These are phyloP conservation scores for Diospyros lotus DNA, from an alignment of 148 eudicot species.

Conservation along the genomic window DNA sequence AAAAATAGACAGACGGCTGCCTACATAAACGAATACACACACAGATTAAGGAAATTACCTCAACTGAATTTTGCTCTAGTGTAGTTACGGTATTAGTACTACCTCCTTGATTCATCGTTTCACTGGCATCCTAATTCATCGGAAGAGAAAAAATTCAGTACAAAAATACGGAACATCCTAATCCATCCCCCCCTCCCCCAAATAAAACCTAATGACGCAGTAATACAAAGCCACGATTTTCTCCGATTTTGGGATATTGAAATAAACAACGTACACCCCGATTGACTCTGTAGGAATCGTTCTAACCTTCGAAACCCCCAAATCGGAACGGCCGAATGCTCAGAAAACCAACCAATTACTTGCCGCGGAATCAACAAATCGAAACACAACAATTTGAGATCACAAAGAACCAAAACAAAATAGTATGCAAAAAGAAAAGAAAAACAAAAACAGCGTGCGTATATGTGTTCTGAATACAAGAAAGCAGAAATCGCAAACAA, in stretches of 20 bases:
- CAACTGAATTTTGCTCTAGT: slow-evolving; percentile 38
- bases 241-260: neutral
- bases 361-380: neutral
- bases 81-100: slow-evolving; percentile 31
- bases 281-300: neutral
- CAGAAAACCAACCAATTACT: neutral
- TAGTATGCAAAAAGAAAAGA: neutral
- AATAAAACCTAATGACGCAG: slow-evolving; percentile 1
- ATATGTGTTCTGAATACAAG: neutral
- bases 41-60: slow-evolving; percentile 21
- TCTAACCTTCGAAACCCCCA: slow-evolving; percentile 11
- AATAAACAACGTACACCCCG: slow-evolving; percentile 6
- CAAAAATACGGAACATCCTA: neutral
- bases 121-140: slow-evolving; percentile 37
- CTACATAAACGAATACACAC: neutral
- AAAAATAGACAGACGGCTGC: neutral
- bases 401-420: slow-evolving; percentile 9
- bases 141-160: neutral
- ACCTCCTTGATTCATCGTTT: slow-evolving; percentile 41
- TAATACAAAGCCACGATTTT: neutral
- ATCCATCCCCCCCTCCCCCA: neutral
- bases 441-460: neutral
- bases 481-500: neutral
- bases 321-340: slow-evolving; percentile 4
- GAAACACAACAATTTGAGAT: slow-evolving; percentile 12